phyloP scores from a whole-genome alignment of 495 filamentous ascomycete species.

The Penicillium cosmopolitanum region DNA sequence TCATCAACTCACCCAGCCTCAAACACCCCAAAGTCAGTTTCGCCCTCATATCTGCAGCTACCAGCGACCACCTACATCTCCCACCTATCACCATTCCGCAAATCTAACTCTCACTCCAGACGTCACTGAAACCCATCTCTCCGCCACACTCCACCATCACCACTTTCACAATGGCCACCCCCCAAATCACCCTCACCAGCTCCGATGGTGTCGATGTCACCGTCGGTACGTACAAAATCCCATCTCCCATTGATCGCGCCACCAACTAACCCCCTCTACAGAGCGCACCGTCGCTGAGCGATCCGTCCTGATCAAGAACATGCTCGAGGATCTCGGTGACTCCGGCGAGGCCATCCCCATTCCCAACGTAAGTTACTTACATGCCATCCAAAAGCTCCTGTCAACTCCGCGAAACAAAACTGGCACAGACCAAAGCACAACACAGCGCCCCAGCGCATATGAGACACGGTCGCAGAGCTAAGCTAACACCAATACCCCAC shows the following conservation, averaged over 20 bases:
- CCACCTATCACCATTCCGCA: background rate
- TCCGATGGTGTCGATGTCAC: constrained; percentile 58
- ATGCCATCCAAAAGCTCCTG: background rate
- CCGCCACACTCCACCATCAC: background rate
- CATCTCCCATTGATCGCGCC: background rate
- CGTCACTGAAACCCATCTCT: background rate
- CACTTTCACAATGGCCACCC: constrained; percentile 15
- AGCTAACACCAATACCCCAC: constrained; percentile 2
- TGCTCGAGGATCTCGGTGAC: constrained; percentile 91
- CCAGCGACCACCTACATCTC: background rate
- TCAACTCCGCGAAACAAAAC: background rate
- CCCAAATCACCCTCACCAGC: constrained; percentile 55
- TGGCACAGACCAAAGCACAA: background rate
- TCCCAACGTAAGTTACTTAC: constrained; percentile 70
- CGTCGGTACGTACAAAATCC: constrained; percentile 55
- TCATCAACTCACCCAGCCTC: background rate
- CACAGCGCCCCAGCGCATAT: background rate
- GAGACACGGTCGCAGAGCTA: background rate
- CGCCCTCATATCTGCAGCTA: background rate
- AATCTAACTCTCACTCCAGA: background rate
- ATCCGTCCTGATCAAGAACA: constrained; percentile 94
- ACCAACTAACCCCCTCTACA: constrained; percentile 33
- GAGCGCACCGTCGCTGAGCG: constrained; percentile 88
- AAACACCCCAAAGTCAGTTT: no score
- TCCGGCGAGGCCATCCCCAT: constrained; percentile 75